Evolutionary conservation across 2,329 filamentous ascomycete species (phyloP), one percentile per base, ranked within the genome.

Genomic region (Juglanconis sp.): DNA sequence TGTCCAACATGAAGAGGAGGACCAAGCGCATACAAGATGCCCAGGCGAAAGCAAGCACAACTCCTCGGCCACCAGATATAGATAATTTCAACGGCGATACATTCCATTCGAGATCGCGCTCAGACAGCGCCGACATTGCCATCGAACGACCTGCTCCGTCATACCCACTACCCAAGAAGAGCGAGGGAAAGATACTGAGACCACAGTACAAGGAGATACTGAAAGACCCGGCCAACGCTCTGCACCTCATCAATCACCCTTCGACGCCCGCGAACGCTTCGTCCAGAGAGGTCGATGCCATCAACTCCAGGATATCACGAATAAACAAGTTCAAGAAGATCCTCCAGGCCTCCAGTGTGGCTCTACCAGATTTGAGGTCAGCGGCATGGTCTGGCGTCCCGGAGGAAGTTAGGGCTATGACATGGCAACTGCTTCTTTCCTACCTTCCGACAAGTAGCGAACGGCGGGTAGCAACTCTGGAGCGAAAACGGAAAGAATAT

Each of bases 251-350:
- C 68, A 90, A 90, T 68, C 93, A 99, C 74, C 87, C 92, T 5
- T 78, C 90, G 0, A 80, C 90, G 50, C 86, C 91, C 10, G 76
- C 83, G 32, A 88, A 89, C 70, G 91, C 93, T 2, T 84, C 87
- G 1, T 82, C 88, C 1, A 98, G 96, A 72, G 92, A 97, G 71
- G 80, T 88, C 17, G 94, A 98, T 70, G 89, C 88, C 11, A 88
- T 96, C 71, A 93, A 90, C 59, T 90, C 93, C 49, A 87, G 92
- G 62, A 95, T 96, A 68, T 90, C 91, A 6, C 88, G 95, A 64
- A 99, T 99, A 72, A 97, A 99, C 77, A 98, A 98, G 72, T 99
- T 99, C 78, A 99, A 99, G 75, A 90, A 89, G 68, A 91, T 99
- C 56, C 81, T 99, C 6, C 95, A 99, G 76, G 87, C 94, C 30